phyloP scores from a whole-genome alignment of 306 rosid species.

The Quercus aquifolioides region DNA sequence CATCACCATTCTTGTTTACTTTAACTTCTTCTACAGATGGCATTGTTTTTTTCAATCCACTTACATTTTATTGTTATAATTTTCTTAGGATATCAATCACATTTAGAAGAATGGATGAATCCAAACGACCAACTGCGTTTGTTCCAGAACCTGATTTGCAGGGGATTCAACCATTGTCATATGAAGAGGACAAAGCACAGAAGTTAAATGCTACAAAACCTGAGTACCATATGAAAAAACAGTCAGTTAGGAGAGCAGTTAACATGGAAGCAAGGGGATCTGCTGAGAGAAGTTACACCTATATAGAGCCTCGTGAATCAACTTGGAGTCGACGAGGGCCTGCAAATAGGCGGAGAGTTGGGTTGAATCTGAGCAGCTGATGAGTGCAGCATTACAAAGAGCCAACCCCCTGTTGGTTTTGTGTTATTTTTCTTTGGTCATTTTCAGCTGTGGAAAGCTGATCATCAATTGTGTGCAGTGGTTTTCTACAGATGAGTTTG shows the following conservation, averaged over 20 bases:
- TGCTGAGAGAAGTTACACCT: conserved; percentile 37
- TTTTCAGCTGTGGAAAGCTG: not conserved
- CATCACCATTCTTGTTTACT: not conserved
- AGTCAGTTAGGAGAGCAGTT: conserved; percentile 47
- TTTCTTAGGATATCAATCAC: conserved; percentile 82
- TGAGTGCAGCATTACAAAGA: conserved; percentile 10
- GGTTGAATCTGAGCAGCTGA: conserved; percentile 37
- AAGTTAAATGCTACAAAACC: conserved; percentile 32
- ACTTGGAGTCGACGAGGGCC: conserved; percentile 37
- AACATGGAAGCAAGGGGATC: conserved; percentile 43
- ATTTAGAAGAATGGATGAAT: conserved; percentile 83
- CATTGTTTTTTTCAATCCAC: conserved; percentile 2
- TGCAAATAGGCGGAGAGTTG: conserved; percentile 40
- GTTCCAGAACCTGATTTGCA: conserved; percentile 73
- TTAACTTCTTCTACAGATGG: not conserved
- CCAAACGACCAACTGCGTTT: conserved; percentile 53
- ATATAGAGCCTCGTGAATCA: conserved; percentile 38
- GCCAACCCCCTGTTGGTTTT: not conserved
- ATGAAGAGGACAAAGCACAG: conserved; percentile 40
- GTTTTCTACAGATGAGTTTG: conserved; percentile 7
- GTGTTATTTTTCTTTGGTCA: not conserved
- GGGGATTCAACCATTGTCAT: conserved; percentile 71
- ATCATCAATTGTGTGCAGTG: not conserved
- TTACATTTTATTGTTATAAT: conserved; percentile 4
- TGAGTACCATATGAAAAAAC: conserved; percentile 31